Evolutionary conservation across 2,329 filamentous ascomycete species (phyloP).

Genomic region (Hymenoscyphus scutula): DNA sequence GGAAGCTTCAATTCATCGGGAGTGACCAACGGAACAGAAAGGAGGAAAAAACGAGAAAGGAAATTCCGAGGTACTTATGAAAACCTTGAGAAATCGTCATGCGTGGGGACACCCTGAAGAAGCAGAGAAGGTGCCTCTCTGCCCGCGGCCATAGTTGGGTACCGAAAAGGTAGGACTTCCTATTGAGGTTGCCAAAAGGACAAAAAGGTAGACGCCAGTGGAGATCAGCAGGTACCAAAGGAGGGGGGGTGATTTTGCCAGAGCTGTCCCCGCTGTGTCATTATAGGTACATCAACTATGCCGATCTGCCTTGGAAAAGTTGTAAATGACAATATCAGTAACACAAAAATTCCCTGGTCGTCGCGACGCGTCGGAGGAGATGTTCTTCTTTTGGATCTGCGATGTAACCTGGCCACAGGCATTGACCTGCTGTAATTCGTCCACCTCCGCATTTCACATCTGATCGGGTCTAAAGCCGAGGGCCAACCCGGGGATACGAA

Average conservation of each 20-base stretch:
- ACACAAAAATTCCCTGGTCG: neutral
- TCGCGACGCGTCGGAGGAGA: neutral
- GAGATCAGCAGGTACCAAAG: neutral
- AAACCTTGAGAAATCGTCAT: neutral
- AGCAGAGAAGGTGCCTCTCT: neutral
- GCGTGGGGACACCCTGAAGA: neutral
- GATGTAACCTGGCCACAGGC: neutral
- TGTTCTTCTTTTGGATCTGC: neutral
- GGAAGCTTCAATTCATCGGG: neutral
- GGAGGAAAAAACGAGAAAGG: neutral
- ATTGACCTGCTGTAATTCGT: neutral
- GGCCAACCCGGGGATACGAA: slow-evolving; percentile 1
- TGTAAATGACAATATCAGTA: neutral
- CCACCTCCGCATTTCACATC: neutral
- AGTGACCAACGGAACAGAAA: neutral
- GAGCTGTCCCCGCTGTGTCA: neutral
- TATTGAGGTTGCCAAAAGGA: neutral
- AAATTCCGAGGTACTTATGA: slow-evolving; percentile 5
- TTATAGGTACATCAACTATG: neutral
- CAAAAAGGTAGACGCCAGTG: neutral
- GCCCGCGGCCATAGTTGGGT: neutral
- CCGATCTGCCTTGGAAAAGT: neutral
- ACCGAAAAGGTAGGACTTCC: neutral
- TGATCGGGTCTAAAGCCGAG: neutral
- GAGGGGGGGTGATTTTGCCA: neutral